These are phyloP conservation scores for Auriscalpium orientale DNA, from an alignment of 768 basidiomycete genomes.

Conservation along the genomic window DNA sequence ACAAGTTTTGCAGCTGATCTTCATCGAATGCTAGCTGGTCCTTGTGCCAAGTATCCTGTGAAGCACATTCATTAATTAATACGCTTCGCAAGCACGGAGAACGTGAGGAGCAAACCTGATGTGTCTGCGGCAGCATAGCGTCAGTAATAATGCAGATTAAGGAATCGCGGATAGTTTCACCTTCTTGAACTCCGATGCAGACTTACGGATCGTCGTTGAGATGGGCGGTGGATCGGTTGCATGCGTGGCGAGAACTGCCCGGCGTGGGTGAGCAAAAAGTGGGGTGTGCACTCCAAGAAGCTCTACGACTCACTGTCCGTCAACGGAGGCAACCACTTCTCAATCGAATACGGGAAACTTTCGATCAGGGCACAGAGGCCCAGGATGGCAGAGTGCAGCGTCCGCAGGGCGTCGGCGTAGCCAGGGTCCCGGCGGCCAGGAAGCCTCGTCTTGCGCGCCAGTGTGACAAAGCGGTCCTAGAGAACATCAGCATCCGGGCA, in stretches of 20 bases:
- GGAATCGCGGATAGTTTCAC: slow-evolving; percentile 25
- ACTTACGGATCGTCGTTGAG: slow-evolving; percentile 81
- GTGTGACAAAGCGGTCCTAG: slow-evolving; percentile 73
- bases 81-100: neutral
- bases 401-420: slow-evolving; percentile 66
- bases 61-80: slow-evolving; percentile 9
- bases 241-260: slow-evolving; percentile 62
- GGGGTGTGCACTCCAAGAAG: neutral
- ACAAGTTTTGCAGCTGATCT: slow-evolving; percentile 81
- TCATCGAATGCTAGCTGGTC: slow-evolving; percentile 84
- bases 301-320: slow-evolving; percentile 53
- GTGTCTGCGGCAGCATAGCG: slow-evolving; percentile 20
- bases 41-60: slow-evolving; percentile 85
- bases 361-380: slow-evolving; percentile 44
- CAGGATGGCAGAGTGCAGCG: slow-evolving; percentile 64
- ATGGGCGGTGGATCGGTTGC: slow-evolving; percentile 85
- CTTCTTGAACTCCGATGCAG: slow-evolving; percentile 82
- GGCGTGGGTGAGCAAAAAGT: neutral
- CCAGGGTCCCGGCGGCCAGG: slow-evolving; percentile 61
- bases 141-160: neutral
- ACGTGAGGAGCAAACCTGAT: slow-evolving; percentile 21
- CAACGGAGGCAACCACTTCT: slow-evolving; percentile 50
- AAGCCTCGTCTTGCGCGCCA: slow-evolving; percentile 53
- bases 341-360: slow-evolving; percentile 51
- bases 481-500: neutral